These are phyloP conservation scores for Uronychia setigera DNA, from an alignment of 73 alveolate genomes.

Conservation along the genomic window DNA sequence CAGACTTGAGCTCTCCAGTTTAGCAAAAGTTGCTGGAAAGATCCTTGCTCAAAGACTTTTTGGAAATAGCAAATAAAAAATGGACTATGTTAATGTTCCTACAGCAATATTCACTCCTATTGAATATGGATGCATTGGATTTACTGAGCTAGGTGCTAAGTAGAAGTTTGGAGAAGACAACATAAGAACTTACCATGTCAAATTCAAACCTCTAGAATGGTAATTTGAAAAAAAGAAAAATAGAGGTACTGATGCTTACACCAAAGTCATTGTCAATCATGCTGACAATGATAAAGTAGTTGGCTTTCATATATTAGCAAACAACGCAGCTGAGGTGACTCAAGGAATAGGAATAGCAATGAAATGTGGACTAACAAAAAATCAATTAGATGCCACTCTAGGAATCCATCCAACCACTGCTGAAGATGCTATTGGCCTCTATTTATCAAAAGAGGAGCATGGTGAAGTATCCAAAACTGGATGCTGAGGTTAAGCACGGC, in stretches of 20 bases:
- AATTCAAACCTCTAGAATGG: constrained; percentile 97
- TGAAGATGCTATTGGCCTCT: constrained; percentile 86
- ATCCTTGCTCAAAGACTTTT: constrained; percentile 92
- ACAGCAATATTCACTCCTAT: constrained; percentile 98
- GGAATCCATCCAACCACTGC: constrained; percentile 99
- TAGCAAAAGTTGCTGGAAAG: constrained; percentile 98
- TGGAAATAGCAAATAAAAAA: constrained; percentile 78
- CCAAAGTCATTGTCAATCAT: constrained; percentile 84
- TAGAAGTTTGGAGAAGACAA: constrained; percentile 85
- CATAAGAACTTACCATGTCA: constrained; percentile 86
- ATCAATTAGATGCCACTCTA: constrained; percentile 85
- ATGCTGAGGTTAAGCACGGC: constrained; percentile 73
- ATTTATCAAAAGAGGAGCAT: constrained; percentile 65
- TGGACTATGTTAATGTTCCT: constrained; percentile 96
- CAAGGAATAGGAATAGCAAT: constrained; percentile 98
- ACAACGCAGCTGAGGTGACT: constrained; percentile 99
- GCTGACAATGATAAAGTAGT: constrained; percentile 85
- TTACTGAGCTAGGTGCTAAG: constrained; percentile 91
- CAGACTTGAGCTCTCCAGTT: constrained; percentile 97
- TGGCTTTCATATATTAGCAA: constrained; percentile 97
- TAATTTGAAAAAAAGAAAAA: constrained; percentile 76
- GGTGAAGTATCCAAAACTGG: constrained; percentile 86
- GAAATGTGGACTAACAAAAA: constrained; percentile 96
- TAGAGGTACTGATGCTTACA: constrained; percentile 75
- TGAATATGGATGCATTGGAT: constrained; percentile 96